A percentile compares a stretch with the other conserved stretches of the same genome.
phyloP scores from a whole-genome alignment of 1,284 basidiomycete species.

The Heterobasidion irregulare region DNA sequence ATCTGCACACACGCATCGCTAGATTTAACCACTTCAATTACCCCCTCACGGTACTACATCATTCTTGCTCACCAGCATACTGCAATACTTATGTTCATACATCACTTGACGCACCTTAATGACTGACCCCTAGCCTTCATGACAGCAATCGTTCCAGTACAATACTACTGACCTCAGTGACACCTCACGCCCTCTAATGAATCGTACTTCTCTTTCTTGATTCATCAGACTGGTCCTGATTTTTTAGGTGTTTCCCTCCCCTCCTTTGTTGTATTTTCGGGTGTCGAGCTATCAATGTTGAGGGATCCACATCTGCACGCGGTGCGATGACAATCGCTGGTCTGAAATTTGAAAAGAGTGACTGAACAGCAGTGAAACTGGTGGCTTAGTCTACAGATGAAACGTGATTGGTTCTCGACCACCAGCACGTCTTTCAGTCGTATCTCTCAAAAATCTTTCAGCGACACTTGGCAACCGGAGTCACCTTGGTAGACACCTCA shows the following conservation, averaged over 20 bases:
- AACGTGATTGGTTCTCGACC: too few relatives aligned
- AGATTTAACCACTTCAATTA: background rate
- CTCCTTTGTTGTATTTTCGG: too few relatives aligned
- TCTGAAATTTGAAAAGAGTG: too few relatives aligned
- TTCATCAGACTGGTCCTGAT: background rate
- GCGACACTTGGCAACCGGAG: too few relatives aligned
- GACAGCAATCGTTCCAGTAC: background rate
- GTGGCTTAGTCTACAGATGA: too few relatives aligned
- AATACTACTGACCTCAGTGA: background rate
- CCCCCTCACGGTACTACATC: background rate
- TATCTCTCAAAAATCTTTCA: too few relatives aligned
- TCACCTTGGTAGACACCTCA: too few relatives aligned
- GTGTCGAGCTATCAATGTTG: too few relatives aligned
- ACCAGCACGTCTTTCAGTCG: too few relatives aligned
- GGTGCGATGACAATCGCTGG: too few relatives aligned
- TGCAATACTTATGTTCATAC: background rate
- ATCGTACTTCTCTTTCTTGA: background rate
- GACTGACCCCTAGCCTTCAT: background rate
- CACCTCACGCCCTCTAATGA: background rate
- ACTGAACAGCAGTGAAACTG: too few relatives aligned
- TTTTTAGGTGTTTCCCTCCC: background rate
- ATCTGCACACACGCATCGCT: background rate
- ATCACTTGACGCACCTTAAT: background rate
- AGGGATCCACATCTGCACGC: too few relatives aligned
- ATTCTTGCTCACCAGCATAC: slow-evolving; percentile 6